phyloP scores from a whole-genome alignment of 2,329 filamentous ascomycete species.

The Colletotrichum theobromicola region DNA sequence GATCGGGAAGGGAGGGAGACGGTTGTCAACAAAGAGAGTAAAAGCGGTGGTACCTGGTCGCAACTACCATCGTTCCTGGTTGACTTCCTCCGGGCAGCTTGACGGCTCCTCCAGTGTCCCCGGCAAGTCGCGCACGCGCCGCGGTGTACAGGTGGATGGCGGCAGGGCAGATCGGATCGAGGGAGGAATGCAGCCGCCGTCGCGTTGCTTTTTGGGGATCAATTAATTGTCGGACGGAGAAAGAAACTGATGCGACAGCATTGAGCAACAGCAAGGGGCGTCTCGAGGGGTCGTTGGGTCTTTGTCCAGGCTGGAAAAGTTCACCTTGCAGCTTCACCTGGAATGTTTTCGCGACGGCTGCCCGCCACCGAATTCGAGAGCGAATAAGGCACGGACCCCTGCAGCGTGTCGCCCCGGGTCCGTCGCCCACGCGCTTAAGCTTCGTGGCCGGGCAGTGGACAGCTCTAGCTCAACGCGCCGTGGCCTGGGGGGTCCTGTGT shows the following conservation, averaged over 20 bases:
- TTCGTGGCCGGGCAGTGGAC: neutral
- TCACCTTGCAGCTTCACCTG: neutral
- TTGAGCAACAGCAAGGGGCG: neutral
- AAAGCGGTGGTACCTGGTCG: constrained; percentile 12
- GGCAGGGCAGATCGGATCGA: neutral
- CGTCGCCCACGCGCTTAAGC: neutral
- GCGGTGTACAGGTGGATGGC: neutral
- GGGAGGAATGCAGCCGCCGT: neutral
- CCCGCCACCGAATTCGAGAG: neutral
- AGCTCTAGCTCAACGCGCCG: neutral
- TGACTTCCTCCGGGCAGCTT: neutral
- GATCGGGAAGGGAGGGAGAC: constrained; percentile 18
- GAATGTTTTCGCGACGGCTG: constrained; percentile 22
- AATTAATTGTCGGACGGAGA: neutral
- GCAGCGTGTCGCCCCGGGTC: constrained; percentile 14
- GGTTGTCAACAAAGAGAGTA: constrained; percentile 20
- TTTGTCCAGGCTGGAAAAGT: constrained; percentile 8
- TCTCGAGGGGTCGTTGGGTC: constrained; percentile 6
- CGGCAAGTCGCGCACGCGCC: constrained; percentile 19
- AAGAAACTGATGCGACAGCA: neutral
- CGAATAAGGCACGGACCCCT: constrained; percentile 6
- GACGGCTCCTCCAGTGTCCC: neutral
- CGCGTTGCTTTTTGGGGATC: neutral
- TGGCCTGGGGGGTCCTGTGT: neutral
- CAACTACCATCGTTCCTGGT: constrained; percentile 16